Evolutionary conservation across 345 rosid genomes (phyloP).

Genomic region (Noccaea caerulescens): DNA sequence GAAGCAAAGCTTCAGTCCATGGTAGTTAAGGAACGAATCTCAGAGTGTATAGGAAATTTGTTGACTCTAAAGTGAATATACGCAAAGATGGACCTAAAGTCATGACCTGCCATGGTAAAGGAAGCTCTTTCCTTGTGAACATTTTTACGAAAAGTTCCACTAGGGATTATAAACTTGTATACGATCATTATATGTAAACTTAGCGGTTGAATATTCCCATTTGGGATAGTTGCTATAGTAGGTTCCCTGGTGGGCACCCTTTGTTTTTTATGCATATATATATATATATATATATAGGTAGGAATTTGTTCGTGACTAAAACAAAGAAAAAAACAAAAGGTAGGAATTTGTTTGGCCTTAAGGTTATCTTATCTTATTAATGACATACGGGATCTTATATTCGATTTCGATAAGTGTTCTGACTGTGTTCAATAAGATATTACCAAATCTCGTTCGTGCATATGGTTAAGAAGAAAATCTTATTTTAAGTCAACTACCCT

Average conservation of each 20-base stretch:
- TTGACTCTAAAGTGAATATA: background rate
- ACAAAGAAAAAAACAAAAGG: no score
- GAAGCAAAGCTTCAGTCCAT: background rate
- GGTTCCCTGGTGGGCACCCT: no score
- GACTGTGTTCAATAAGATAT: background rate
- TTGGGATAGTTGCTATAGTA: no score
- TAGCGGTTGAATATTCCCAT: no score
- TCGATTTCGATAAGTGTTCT: background rate
- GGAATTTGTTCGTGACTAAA: no score
- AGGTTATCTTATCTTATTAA: background rate
- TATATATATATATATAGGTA: no score
- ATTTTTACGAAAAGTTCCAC: no score
- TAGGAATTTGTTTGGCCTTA: background rate
- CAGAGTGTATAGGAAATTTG: background rate
- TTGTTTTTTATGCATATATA: no score
- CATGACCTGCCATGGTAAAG: no score
- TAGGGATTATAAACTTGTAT: background rate
- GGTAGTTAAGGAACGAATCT: background rate
- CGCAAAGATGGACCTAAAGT: background rate
- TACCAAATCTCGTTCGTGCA: background rate
- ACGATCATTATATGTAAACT: background rate
- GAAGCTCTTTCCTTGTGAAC: no score
- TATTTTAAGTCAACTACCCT: background rate
- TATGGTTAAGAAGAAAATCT: background rate
- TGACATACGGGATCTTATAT: background rate